phyloP scores from a whole-genome alignment of 1,284 basidiomycete genomes.

The Apiotrichum veenhuisii region DNA sequence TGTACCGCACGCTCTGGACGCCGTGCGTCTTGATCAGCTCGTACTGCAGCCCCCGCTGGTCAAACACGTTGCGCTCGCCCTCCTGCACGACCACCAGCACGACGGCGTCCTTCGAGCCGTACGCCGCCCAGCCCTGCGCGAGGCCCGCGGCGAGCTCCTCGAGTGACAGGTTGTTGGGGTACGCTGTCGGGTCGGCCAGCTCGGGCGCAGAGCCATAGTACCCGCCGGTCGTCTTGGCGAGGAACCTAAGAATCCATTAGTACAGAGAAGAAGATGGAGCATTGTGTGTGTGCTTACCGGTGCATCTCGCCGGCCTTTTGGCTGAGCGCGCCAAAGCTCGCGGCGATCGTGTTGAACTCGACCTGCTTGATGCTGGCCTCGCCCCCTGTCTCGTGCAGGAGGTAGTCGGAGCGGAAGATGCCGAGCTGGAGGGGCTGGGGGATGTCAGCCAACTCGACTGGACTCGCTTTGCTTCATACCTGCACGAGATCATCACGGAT shows the following conservation, averaged over 20 bases:
- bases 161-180: slow-evolving; percentile 73
- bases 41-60: slow-evolving; percentile 86
- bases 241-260: slow-evolving; percentile 56
- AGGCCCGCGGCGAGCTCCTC: slow-evolving; percentile 70
- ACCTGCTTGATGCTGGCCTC: slow-evolving; percentile 75
- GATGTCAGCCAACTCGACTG: not conserved
- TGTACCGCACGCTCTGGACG: slow-evolving; percentile 69
- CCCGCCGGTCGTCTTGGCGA: slow-evolving; percentile 57
- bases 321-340: slow-evolving; percentile 81
- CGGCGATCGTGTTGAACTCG: slow-evolving; percentile 96
- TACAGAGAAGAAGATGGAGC: not conserved
- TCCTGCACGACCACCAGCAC: slow-evolving; percentile 86
- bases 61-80: slow-evolving; percentile 92
- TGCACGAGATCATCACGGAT: slow-evolving; percentile 60
- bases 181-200: slow-evolving; percentile 56
- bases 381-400: slow-evolving; percentile 62
- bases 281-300: slow-evolving; percentile 54
- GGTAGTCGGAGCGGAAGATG: slow-evolving; percentile 93
- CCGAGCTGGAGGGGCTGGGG: slow-evolving; percentile 78
- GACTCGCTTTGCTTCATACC: slow-evolving; percentile 27
- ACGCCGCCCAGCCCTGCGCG: slow-evolving; percentile 72
- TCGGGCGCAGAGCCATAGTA: slow-evolving; percentile 63
- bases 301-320: slow-evolving; percentile 72
- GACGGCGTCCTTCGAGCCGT: slow-evolving; percentile 50
- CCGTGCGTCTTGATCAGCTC: slow-evolving; percentile 64